Base-by-base conservation (phyloP, 2,329 filamentous ascomycete genomes). In the Lecanoromycetidae sp. region DNA sequence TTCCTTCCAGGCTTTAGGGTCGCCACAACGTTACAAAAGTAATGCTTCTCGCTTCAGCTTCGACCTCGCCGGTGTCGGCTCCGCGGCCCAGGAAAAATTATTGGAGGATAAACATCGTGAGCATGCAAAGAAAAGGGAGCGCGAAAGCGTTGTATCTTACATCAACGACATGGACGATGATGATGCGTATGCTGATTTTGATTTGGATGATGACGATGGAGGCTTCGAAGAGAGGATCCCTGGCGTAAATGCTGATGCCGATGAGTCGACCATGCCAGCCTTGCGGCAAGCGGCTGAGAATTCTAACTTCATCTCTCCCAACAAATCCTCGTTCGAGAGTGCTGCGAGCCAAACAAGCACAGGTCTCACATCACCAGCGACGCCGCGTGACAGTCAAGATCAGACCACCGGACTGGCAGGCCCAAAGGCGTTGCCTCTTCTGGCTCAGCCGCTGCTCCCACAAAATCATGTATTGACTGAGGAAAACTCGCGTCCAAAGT, bases 41-140 rank as follows among this genome's bases (percentile, higher is more conserved):
- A 76, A 72, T 58, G 74, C 77, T 1, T 80, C 76, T 2, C 66
- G 77, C 8, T 82, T 82, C 57, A 81, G 77, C 54, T 82, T 82
- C 54, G 77, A 82, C 52, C 72, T 80, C 56, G 71, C 68, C 5
- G 72, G 71, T 13, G 67, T 69, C 8, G 77, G 75, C 45, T 78
- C 76, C 4, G 69, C 72, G 4, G 67, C 69, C 0, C 76, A 82
- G 57, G 78, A 82, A 56, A 73, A 72, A 52, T 61, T 79, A 5
- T 61, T 82, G 27, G 78, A 82, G 61, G 78, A 81, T 50, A 76
- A 76, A 43, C 76, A 80, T 54, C 70, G 76, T 63, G 64, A 76
- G 63, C 25, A 40, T 1, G 65, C 72, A 59, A 63, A 71, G 59
- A 34, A 60, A 61, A 36, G 56, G 53, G 2, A 61, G 44, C 29